Evolutionary conservation across 805 yeast species (phyloP).

Genomic region (Candida chilensis): DNA sequence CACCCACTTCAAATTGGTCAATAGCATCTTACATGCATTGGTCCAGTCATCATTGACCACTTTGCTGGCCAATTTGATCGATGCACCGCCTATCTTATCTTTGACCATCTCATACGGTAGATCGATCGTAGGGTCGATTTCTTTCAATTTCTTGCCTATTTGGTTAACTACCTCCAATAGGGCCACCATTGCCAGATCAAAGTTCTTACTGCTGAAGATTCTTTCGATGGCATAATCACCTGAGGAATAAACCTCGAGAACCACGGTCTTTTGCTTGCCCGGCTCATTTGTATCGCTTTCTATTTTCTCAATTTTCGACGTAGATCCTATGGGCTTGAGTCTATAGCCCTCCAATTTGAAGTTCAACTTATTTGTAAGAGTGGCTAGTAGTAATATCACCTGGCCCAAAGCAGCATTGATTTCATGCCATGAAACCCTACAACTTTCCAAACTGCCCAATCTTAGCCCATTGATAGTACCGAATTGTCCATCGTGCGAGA

Average conservation of each 20-base stretch:
- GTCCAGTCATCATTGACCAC: constrained; percentile 79
- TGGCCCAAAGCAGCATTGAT: constrained; percentile 91
- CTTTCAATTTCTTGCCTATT: constrained; percentile 33
- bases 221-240: constrained; percentile 71
- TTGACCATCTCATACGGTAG: constrained; percentile 66
- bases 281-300: constrained; percentile 24
- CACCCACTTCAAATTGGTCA: constrained; percentile 78
- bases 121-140: constrained; percentile 45
- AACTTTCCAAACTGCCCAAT: constrained; percentile 56
- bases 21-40: constrained; percentile 70
- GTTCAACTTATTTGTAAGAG: constrained; percentile 49
- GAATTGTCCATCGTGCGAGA: constrained; percentile 75
- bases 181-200: constrained; percentile 79
- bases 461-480: constrained; percentile 84
- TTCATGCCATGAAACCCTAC: constrained; percentile 79
- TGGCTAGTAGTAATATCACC: constrained; percentile 56
- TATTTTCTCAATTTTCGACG: constrained; percentile 61
- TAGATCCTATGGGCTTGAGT: constrained; percentile 77
- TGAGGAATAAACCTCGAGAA: constrained; percentile 51
- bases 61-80: constrained; percentile 59
- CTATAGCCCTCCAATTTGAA: constrained; percentile 50
- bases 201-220: constrained; percentile 60
- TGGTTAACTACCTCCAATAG: constrained; percentile 52
- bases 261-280: constrained; percentile 24
- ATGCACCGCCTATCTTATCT: constrained; percentile 70